Percentiles rank a stretch among this genome's conserved stretches.
These are phyloP conservation scores for Penicillium sp. DNA, from an alignment of 2,329 filamentous ascomycete genomes.

Conservation along the genomic window DNA sequence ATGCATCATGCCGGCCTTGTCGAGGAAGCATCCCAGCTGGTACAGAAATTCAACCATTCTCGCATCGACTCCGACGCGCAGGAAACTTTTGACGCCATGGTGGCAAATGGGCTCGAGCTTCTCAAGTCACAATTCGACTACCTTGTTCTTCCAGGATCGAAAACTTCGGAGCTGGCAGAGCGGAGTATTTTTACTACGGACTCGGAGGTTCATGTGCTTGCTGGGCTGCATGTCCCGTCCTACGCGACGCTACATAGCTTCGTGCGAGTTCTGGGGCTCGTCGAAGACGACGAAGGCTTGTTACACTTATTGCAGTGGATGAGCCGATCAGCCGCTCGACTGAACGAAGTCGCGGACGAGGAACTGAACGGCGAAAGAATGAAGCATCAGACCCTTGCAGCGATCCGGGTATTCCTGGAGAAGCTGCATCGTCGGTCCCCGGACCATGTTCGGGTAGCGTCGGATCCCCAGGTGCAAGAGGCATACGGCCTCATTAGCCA, in stretches of 20 bases:
- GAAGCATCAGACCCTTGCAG: constrained; percentile 42
- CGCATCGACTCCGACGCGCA: constrained; percentile 1
- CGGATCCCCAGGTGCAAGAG: constrained; percentile 32
- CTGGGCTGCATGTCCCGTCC: constrained; percentile 36
- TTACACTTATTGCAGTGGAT: constrained; percentile 45
- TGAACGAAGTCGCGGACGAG: constrained; percentile 38
- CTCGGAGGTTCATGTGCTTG: constrained; percentile 25
- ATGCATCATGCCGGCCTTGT: constrained; percentile 27
- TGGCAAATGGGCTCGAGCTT: constrained; percentile 29
- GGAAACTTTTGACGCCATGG: constrained; percentile 29
- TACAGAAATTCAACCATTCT: constrained; percentile 17
- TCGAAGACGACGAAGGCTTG: constrained; percentile 41
- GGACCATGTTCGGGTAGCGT: constrained; percentile 17
- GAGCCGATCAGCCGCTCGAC: constrained; percentile 30
- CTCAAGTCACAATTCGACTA: constrained; percentile 38
- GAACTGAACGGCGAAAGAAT: constrained; percentile 37
- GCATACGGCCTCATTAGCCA: constrained; percentile 38
- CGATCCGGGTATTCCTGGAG: constrained; percentile 42
- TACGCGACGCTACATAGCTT: constrained; percentile 43
- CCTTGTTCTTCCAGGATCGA: constrained; percentile 32
- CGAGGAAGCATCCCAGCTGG: constrained; percentile 26
- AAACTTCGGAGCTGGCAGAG: constrained; percentile 23
- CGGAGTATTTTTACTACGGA: constrained; percentile 14
- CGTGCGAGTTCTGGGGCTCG: constrained; percentile 41
- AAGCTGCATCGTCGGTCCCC: constrained; percentile 18